These are phyloP conservation scores for Ustilago loliicola DNA, from an alignment of 1,284 basidiomycete species.

Conservation along the genomic window DNA sequence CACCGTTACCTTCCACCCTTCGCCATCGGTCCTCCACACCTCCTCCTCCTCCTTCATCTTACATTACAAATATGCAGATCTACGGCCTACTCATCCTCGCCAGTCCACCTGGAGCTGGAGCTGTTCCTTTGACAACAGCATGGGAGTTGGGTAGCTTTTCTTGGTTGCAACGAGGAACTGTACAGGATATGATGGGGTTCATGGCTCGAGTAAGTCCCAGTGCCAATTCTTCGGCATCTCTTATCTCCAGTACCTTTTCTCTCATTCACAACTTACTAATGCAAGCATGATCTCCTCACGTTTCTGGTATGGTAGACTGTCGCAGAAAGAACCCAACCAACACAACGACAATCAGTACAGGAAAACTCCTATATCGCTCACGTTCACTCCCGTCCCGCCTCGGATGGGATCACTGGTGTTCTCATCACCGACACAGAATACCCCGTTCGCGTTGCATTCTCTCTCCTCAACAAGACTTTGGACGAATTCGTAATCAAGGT, in stretches of 20 bases:
- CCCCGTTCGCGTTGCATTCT: conserved; percentile 95
- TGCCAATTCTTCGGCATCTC: too few species aligned
- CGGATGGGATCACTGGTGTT: conserved; percentile 77
- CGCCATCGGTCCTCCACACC: conserved; percentile 1
- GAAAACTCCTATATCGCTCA: conserved; percentile 95
- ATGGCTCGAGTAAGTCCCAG: conserved; percentile 67
- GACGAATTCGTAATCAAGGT: conserved; percentile 91
- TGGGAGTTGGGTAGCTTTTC: conserved; percentile 91
- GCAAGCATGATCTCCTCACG: background rate
- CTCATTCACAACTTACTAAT: too few species aligned
- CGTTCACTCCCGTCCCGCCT: conserved; percentile 77
- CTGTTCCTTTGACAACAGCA: conserved; percentile 78
- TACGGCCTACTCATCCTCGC: conserved; percentile 65
- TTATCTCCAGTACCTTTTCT: too few species aligned
- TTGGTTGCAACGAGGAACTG: conserved; percentile 84
- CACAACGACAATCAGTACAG: conserved; percentile 85
- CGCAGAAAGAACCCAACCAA: conserved; percentile 82
- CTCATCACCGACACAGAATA: conserved; percentile 97
- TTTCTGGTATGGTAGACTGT: conserved; percentile 76
- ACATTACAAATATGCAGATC: conserved; percentile 41
- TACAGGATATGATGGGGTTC: conserved; percentile 70
- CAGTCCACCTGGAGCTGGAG: conserved; percentile 69
- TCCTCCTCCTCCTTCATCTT: conserved; percentile 4
- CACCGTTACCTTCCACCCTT: too few species aligned
- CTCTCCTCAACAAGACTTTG: conserved; percentile 90